phyloP scores from a whole-genome alignment of 768 basidiomycete species.

The Agrocybe pediades region DNA sequence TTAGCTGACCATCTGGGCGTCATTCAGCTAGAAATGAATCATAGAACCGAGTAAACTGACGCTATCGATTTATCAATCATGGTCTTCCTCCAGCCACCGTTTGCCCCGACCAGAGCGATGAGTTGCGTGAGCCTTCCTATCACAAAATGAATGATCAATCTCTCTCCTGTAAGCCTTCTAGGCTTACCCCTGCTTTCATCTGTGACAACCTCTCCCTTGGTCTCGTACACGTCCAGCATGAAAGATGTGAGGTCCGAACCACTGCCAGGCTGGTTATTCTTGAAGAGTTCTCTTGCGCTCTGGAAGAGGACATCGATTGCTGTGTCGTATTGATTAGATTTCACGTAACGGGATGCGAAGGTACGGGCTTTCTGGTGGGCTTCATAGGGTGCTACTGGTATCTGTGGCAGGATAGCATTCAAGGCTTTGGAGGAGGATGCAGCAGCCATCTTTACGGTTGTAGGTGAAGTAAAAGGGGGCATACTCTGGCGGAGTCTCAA shows the following conservation, averaged over 20 bases:
- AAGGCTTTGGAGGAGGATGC: slow-evolving; percentile 61
- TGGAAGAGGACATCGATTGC: slow-evolving; percentile 95
- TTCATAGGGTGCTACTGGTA: slow-evolving; percentile 79
- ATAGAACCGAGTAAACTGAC: slow-evolving; percentile 45
- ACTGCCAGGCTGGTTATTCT: slow-evolving; percentile 85
- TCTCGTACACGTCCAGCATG: slow-evolving; percentile 83
- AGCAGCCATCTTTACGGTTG: slow-evolving; percentile 19
- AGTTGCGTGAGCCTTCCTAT: slow-evolving; percentile 88
- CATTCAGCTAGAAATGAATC: slow-evolving; percentile 17
- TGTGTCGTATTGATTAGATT: slow-evolving; percentile 77
- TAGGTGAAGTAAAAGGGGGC: slow-evolving; percentile 14
- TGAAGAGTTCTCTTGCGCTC: slow-evolving; percentile 84
- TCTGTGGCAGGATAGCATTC: slow-evolving; percentile 74
- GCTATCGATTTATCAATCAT: slow-evolving; percentile 81
- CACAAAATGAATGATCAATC: slow-evolving; percentile 12
- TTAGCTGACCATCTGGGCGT: slow-evolving; percentile 80
- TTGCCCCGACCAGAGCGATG: slow-evolving; percentile 79
- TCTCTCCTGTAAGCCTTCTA: not conserved
- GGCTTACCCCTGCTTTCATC: slow-evolving; percentile 80
- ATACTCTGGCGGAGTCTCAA: slow-evolving; percentile 15
- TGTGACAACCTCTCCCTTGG: slow-evolving; percentile 67
- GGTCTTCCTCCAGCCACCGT: slow-evolving; percentile 89
- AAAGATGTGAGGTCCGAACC: slow-evolving; percentile 85
- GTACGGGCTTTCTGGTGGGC: slow-evolving; percentile 98
- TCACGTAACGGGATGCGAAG: slow-evolving; percentile 85